Evolutionary conservation across 1,139 yeast genomes (phyloP).

Genomic region (Zygoascus meyerae): DNA sequence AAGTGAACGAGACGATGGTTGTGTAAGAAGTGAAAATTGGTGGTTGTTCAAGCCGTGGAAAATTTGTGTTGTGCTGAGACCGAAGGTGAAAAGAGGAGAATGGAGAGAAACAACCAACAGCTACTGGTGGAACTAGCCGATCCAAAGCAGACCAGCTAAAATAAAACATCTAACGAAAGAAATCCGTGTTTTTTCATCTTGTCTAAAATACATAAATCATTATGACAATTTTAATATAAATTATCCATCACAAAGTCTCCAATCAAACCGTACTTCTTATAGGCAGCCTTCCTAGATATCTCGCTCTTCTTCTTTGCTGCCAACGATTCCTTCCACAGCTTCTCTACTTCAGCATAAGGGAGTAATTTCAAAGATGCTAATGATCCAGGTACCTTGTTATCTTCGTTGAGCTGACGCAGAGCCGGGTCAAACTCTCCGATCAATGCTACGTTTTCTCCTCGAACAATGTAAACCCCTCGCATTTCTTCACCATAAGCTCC

Average conservation of each 20-base stretch:
- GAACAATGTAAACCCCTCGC: conserved; percentile 78
- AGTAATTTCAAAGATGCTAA: conserved; percentile 44
- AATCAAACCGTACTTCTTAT: conserved; percentile 30
- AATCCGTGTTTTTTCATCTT: not conserved
- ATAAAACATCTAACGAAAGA: not conserved
- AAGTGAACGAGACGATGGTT: conserved; percentile 1
- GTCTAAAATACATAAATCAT: not conserved
- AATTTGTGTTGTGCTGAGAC: not conserved
- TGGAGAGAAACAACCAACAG: not conserved
- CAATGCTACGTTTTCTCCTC: conserved; percentile 97
- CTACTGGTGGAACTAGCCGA: too few relatives aligned
- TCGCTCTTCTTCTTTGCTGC: conserved; percentile 40
- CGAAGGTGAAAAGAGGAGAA: not conserved
- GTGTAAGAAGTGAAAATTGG: conserved; percentile 5
- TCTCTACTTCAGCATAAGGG: conserved; percentile 53
- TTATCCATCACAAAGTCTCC: conserved; percentile 22
- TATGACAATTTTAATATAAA: conserved; percentile 17
- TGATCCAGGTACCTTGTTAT: conserved; percentile 23
- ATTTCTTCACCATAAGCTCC: conserved; percentile 67
- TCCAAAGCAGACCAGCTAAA: too few relatives aligned
- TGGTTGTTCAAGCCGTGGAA: not conserved
- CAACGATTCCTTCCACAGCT: conserved; percentile 35
- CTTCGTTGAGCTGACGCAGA: conserved; percentile 68
- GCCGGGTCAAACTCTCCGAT: conserved; percentile 92
- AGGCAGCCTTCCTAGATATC: conserved; percentile 44